Evolutionary conservation across 805 yeast species (phyloP).

Genomic region (Metschnikowia cerradonensis): DNA sequence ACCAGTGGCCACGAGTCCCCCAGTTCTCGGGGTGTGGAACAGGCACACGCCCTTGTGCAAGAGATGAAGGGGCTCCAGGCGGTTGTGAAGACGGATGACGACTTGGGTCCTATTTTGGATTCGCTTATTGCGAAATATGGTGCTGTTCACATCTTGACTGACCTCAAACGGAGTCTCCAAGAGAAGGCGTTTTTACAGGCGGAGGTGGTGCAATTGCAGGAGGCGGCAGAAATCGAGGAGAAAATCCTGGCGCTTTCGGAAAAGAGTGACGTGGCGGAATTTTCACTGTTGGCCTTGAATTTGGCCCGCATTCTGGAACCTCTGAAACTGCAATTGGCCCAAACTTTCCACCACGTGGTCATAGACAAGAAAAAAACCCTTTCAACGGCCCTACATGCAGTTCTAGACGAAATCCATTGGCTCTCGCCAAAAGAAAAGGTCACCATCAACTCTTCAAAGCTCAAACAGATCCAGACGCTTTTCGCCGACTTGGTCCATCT

Average conservation of each 20-base stretch:
- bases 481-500: constrained; percentile 23
- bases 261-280: constrained; percentile 6
- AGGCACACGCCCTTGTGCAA: not conserved
- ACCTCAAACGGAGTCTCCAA: not conserved
- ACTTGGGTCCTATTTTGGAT: not conserved
- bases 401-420: constrained; percentile 22
- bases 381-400: constrained; percentile 11
- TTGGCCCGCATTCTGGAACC: not conserved
- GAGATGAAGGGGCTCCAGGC: not conserved
- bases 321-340: constrained; percentile 2
- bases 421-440: constrained; percentile 18
- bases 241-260: constrained; percentile 4
- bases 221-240: constrained; percentile 4
- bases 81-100: not conserved
- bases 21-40: not conserved
- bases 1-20: not conserved
- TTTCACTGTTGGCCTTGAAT: constrained; percentile 10
- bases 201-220: constrained; percentile 1
- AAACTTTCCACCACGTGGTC: constrained; percentile 3
- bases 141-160: not conserved
- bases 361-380: constrained; percentile 5
- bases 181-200: not conserved
- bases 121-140: not conserved
- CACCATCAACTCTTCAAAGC: constrained; percentile 11
- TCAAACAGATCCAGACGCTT: constrained; percentile 6